Base-by-base conservation (phyloP, 768 basidiomycete species). In the Phylloporus rhodoxanthus region DNA sequence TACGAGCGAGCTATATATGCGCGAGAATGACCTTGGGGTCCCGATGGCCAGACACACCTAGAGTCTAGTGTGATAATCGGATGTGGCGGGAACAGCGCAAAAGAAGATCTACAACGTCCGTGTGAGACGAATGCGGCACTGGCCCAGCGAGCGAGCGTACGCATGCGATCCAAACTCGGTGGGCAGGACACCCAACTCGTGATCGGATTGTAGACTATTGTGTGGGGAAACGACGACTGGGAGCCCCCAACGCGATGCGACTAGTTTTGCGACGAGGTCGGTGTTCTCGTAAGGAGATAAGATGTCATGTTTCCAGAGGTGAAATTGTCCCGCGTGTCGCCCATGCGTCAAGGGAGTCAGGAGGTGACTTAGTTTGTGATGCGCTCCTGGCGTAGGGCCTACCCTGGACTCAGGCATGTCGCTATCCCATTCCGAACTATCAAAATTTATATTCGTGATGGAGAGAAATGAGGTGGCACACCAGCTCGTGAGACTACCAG, bases 301-400 rank as follows among this genome's bases (percentile, higher is more conserved):
- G 63, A 60, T 36, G 58, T 44, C 32, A 68, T 43, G 50, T 68
- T 67, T 55, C 57, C 64, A 19, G 72, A 71, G 47, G 71, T 73
- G 39, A 42, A 50, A 50, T 29, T 50, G 29, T 37, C n/a, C n/a
- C 44, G 43, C 37, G 14, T 34, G 53, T 66, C 20, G 62, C 8
- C n/a, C n/a, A n/a, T n/a, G n/a, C n/a, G n/a, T n/a, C n/a, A n/a
- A n/a, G n/a, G 65, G 67, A 10, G 65, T 66, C 10, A 65, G 67
- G 28, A 68, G 55, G 42, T 67, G 62, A 32, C 25, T 53, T 47
- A 52, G 45, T 46, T 47, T 64, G 45, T 47, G 59, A 39, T 53
- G 53, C 8, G 44, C 36, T 25, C 44, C 50, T 2, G 33, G 43
- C 8, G 34, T 20, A 33, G 46, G 51, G 15, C 15, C 21, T 37